Conservation (phyloP, 345 rosid species). For the Brassica incana region DNA sequence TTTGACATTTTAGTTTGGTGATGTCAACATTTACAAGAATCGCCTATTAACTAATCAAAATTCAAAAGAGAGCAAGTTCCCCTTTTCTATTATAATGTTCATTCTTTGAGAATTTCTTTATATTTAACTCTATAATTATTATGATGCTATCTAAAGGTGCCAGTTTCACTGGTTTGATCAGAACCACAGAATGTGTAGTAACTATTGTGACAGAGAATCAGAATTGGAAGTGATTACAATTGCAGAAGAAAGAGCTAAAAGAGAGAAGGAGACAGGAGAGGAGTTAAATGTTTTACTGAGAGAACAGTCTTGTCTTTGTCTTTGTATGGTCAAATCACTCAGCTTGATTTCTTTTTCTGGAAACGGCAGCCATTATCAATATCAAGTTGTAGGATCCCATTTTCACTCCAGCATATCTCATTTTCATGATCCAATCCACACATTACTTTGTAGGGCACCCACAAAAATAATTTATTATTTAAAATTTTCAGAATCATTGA, state of each 20-base stretch:
- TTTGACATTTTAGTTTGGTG: slow-evolving; percentile 18
- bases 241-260: slow-evolving; percentile 34
- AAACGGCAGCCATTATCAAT: slow-evolving; percentile 36
- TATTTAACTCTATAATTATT: no score
- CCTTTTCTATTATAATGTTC: not conserved
- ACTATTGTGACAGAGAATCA: slow-evolving; percentile 30
- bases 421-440: slow-evolving; percentile 24
- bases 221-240: slow-evolving; percentile 27
- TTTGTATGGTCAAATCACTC: slow-evolving; percentile 37
- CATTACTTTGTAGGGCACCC: slow-evolving; percentile 18
- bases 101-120: not conserved
- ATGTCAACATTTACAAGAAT: slow-evolving; percentile 33
- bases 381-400: slow-evolving; percentile 23
- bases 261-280: slow-evolving; percentile 31
- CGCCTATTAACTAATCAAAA: slow-evolving; percentile 24
- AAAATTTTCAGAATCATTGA: not conserved
- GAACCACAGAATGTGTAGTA: slow-evolving; percentile 10
- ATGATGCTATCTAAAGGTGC: slow-evolving; percentile 11
- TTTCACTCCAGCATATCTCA: slow-evolving; percentile 31
- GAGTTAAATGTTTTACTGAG: slow-evolving; percentile 12
- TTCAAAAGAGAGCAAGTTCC: not conserved
- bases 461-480: not conserved
- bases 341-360: slow-evolving; percentile 27
- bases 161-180: slow-evolving; percentile 3
- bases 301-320: slow-evolving; percentile 36